Evolutionary conservation across 1,284 basidiomycete species (phyloP).

Genomic region (Leccinum pseudoinsigne): DNA sequence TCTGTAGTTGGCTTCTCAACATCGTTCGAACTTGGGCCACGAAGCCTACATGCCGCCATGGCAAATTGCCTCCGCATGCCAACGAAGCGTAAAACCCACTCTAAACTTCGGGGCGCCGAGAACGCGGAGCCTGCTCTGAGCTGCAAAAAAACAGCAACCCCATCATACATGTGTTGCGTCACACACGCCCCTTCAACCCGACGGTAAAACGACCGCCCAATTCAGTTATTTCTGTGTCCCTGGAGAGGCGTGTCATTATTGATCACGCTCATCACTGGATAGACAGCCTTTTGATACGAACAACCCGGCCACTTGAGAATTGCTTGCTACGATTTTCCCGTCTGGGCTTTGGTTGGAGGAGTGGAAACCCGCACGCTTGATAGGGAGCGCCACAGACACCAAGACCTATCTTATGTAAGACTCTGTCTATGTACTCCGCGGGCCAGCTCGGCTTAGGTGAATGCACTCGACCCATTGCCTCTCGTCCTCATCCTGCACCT

Average conservation of each 20-base stretch:
- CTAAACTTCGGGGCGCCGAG: conserved; percentile 1
- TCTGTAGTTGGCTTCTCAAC: not conserved
- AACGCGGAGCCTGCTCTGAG: conserved; percentile 29
- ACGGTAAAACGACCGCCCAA: conserved; percentile 6
- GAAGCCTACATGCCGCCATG: conserved; percentile 4
- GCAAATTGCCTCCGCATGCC: conserved; percentile 1
- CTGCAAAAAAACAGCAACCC: conserved; percentile 1
- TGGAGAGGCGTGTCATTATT: conserved; percentile 6
- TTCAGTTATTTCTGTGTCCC: conserved; percentile 12
- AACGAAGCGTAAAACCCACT: not conserved
- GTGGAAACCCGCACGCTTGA: conserved; percentile 11
- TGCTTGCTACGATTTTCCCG: conserved; percentile 4
- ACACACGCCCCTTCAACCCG: not conserved
- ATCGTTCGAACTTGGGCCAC: conserved; percentile 7
- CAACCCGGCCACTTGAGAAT: not conserved
- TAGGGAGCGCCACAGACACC: conserved; percentile 19
- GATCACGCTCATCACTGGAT: conserved; percentile 15
- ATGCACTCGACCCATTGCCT: conserved; percentile 10
- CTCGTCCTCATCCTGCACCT: not conserved
- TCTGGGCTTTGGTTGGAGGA: conserved; percentile 4
- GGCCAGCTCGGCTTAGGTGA: conserved; percentile 17
- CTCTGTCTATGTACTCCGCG: conserved; percentile 18
- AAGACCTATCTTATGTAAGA: conserved; percentile 21
- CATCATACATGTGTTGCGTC: not conserved
- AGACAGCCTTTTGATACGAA: conserved; percentile 25